Base-by-base conservation (phyloP, 768 basidiomycete genomes). In the Mycena epipterygia region DNA sequence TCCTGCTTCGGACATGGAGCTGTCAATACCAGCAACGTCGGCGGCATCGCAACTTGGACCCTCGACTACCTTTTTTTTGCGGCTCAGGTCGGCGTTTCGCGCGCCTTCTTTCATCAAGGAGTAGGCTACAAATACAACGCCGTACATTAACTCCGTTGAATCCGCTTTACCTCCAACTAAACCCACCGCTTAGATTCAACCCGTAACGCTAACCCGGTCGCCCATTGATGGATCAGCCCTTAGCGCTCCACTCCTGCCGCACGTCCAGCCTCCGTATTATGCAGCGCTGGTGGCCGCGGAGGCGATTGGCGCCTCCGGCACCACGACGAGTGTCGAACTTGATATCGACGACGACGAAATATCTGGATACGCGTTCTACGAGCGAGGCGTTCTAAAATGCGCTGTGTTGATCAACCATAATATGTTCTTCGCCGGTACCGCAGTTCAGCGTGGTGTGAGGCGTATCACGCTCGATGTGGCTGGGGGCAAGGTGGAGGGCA, bases 31-130 rank as follows among this genome's bases (percentile, higher is more conserved):
- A 84, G 84, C 75, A 85, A 87, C 72, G 85, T 84, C 0, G 87
- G 84, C 30, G 87, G 85, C 3, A 83, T 83, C 0, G 82, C 83
- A 14, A 79, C 85, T 33, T 87, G 86, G 86, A 77, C 78, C n/a
- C 77, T 85, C 61, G 86, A 87, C 72, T 86, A 87, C 70, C 79
- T 84, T 2, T 75, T 88, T 3, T 84, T 82, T 64, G 83, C 84
- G 3, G 52, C 86, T 83, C 68, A 85, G 81, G 74, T 81, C 82
- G 65, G 84, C 82, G 29, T 61, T 27, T 61, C 46, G 23, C 55
- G 51, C 16, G 33, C 60, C 44, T 70, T 70, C 35, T 70, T 71
- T 25, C 70, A 71, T 42, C 64, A 66, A 23, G 64, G 67, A 6
- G 37, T 71, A 27, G 64, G 60, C 7, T 74, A 51, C 62, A 61